Evolutionary conservation across 176 grass and related monocot genomes (phyloP), one percentile per base, ranked within the genome.

Genomic region (Raddia distichophylla): DNA sequence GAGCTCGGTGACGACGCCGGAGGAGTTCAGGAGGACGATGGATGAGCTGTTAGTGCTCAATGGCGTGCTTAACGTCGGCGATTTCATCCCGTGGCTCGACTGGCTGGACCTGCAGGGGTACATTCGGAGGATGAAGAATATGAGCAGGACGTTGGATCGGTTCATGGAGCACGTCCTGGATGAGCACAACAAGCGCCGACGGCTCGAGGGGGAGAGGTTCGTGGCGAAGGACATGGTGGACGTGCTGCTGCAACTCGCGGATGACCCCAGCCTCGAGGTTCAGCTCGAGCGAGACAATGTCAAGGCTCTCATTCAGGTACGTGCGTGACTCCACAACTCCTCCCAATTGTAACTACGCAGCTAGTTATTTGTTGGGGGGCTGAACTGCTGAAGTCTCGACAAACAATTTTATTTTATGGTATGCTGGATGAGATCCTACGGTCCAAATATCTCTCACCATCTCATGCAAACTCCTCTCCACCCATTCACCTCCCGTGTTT

Each of bases 61-160:
- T 3, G 93, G 93, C 0, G 86, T 78, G 47, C 60, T 97, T 37
- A 97, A 89, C 77, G 87, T 97, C 51, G 86, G 91, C 3, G 94
- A 97, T 37, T 93, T 84, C 13, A 87, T 97, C 22, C 91, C 91
- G 0, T 91, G 91, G 90, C 40, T 97, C 0, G 68, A 83, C 22
- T 87, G 87, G 76, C 42, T 97, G 7, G 94, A 97, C 72, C 64
- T 93, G 18, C 94, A 97, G 70, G 90, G 93, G 0, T 96, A 97
- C 50, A 67, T 93, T 16, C n/a, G 15, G 73, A 82, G 91, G 80
- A 97, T 93, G 94, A 97, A 97, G 90, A 84, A 18, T 15, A 0
- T 77, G 3, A 62, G 81, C 73, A 79, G 76, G 72, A 91, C 34
- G 69, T 87, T 91, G 12, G 94, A 97, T 10, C 43, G 73, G 4